Evolutionary conservation across 164 flowering plant species (phyloP).

Genomic region (Santalum album): DNA sequence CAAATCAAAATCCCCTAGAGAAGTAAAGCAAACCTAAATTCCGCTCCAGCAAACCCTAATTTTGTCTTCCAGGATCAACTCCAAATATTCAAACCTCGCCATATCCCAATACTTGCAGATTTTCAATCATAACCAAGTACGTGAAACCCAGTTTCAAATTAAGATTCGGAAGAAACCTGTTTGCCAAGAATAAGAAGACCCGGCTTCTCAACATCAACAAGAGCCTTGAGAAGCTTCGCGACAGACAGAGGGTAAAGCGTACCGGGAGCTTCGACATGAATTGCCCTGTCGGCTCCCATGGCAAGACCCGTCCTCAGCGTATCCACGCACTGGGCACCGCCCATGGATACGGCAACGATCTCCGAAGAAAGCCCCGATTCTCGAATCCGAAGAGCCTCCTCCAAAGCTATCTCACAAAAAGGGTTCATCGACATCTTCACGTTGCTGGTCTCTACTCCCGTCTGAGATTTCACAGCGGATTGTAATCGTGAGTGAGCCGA

Average conservation of each 20-base stretch:
- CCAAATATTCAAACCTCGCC: no score
- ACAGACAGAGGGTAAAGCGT: conserved; percentile 58
- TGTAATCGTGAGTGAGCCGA: neutral
- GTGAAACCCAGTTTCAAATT: neutral
- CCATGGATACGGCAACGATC: conserved; percentile 89
- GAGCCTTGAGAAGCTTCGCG: conserved; percentile 72
- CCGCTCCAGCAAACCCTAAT: no score
- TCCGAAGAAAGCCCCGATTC: conserved; percentile 81
- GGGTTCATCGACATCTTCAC: conserved; percentile 99
- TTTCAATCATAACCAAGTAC: no score
- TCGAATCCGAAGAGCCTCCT: conserved; percentile 79
- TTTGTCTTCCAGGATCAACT: no score
- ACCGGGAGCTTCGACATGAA: conserved; percentile 53
- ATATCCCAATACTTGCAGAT: no score
- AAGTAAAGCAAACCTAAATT: no score
- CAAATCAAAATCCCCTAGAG: no score
- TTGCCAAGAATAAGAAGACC: conserved; percentile 75
- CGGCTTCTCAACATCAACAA: conserved; percentile 76
- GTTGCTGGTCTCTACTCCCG: conserved; percentile 75
- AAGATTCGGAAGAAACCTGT: conserved; percentile 43
- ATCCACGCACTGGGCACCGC: conserved; percentile 66
- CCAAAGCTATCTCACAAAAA: conserved; percentile 89
- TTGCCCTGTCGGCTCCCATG: conserved; percentile 96
- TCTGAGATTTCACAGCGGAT: conserved; percentile 21
- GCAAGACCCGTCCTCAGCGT: conserved; percentile 92